phyloP scores from a whole-genome alignment of 2,329 filamentous ascomycete species.

The Sphaerulina vaccinii region DNA sequence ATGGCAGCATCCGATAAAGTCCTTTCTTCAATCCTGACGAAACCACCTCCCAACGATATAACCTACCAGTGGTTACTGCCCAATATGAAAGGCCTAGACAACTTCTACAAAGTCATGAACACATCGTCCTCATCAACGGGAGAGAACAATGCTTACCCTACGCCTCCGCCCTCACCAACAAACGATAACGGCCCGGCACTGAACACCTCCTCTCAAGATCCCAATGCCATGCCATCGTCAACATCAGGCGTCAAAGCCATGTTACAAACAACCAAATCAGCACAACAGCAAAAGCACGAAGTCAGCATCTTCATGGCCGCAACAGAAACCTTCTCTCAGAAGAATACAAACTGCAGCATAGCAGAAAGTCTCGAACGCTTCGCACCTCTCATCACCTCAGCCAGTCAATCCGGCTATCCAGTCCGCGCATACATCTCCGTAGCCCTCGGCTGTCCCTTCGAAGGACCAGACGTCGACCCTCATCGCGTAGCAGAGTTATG shows the following conservation, averaged over 20 bases:
- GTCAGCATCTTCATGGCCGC: constrained; percentile 80
- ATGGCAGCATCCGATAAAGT: constrained; percentile 79
- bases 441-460: constrained; percentile 76
- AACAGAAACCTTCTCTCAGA: constrained; percentile 75
- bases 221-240: constrained; percentile 43
- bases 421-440: constrained; percentile 80
- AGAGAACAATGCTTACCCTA: constrained; percentile 53
- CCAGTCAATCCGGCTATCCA: constrained; percentile 63
- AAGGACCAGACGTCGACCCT: constrained; percentile 61
- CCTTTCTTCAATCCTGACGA: constrained; percentile 64
- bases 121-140: constrained; percentile 37
- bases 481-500: constrained; percentile 62
- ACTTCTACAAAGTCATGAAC: constrained; percentile 56
- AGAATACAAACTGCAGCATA: constrained; percentile 80
- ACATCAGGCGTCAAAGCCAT: constrained; percentile 39
- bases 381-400: constrained; percentile 65
- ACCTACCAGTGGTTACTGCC: constrained; percentile 80
- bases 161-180: constrained; percentile 40
- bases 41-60: constrained; percentile 57
- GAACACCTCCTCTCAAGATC: constrained; percentile 45
- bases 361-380: constrained; percentile 70
- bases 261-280: constrained; percentile 58
- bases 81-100: constrained; percentile 69
- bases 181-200: constrained; percentile 40
- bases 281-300: constrained; percentile 51